These are phyloP conservation scores for Alternaria incomplexa DNA, from an alignment of 2,329 filamentous ascomycete genomes.

Conservation along the genomic window DNA sequence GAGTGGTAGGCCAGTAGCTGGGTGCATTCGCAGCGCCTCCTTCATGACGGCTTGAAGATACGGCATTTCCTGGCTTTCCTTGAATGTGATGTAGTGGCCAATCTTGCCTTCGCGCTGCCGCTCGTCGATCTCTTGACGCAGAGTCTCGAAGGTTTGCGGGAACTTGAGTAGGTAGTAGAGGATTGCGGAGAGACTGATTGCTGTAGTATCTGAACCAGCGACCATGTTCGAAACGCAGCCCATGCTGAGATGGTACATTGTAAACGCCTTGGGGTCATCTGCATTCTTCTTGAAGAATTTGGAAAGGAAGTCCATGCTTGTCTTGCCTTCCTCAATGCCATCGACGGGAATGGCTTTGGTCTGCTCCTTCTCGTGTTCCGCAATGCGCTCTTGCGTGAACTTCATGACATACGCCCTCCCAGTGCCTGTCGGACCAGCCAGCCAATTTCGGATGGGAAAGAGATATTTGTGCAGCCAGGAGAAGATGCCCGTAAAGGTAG, in stretches of 20 bases:
- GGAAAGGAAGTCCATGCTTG: slow-evolving; percentile 19
- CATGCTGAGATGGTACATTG: slow-evolving; percentile 44
- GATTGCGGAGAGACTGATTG: slow-evolving; percentile 42
- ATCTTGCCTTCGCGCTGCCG: background rate
- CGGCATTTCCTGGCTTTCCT: slow-evolving; percentile 33
- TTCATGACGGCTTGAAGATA: slow-evolving; percentile 39
- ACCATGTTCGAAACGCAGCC: slow-evolving; percentile 48
- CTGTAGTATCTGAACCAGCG: slow-evolving; percentile 54
- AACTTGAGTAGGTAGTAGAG: slow-evolving; percentile 28
- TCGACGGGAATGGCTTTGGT: slow-evolving; percentile 12
- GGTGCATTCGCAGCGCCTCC: slow-evolving; percentile 34
- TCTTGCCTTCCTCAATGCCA: background rate
- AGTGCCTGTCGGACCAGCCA: slow-evolving; percentile 36
- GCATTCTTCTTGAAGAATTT: slow-evolving; percentile 20
- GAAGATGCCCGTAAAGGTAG: slow-evolving; percentile 5
- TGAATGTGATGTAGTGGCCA: slow-evolving; percentile 18
- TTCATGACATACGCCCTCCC: slow-evolving; percentile 40
- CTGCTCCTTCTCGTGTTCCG: slow-evolving; percentile 17
- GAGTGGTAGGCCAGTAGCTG: slow-evolving; percentile 29
- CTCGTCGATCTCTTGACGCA: slow-evolving; percentile 23
- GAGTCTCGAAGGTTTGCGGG: slow-evolving; percentile 13
- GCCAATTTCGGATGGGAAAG: slow-evolving; percentile 45
- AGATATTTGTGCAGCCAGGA: slow-evolving; percentile 42
- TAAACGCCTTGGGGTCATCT: slow-evolving; percentile 41
- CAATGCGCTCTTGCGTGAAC: slow-evolving; percentile 23